phyloP scores from a whole-genome alignment of 805 yeast genomes.

The Sugiyamaella chiloensis region DNA sequence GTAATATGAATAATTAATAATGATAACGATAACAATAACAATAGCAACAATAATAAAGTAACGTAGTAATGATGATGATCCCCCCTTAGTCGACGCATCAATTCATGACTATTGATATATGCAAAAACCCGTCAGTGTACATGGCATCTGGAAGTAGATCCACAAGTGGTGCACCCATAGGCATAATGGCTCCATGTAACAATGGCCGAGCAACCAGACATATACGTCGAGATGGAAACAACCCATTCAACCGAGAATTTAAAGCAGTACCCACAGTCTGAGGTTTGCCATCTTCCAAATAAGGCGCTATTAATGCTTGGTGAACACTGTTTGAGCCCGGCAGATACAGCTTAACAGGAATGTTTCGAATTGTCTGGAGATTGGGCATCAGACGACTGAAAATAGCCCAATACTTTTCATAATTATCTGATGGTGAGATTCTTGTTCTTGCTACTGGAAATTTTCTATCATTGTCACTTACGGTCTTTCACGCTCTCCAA shows the following conservation, averaged over 20 bases:
- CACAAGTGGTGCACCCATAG: conserved; percentile 42
- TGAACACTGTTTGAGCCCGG: conserved; percentile 36
- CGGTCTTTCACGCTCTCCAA: conserved; percentile 49
- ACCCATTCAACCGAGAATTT: conserved; percentile 42
- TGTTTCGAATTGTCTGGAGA: conserved; percentile 17
- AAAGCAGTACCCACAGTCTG: conserved; percentile 42
- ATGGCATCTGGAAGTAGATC: conserved; percentile 46
- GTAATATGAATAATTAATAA: no score
- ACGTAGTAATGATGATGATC: no score
- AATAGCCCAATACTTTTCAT: conserved; percentile 29
- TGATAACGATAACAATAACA: no score
- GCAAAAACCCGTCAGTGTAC: conserved; percentile 66
- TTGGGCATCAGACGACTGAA: conserved; percentile 25
- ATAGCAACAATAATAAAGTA: no score
- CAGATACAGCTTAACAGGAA: conserved; percentile 36
- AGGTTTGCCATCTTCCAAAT: conserved; percentile 8
- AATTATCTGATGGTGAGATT: conserved; percentile 24
- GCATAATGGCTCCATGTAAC: conserved; percentile 55
- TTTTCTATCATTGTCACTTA: neutral
- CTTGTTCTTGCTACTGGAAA: neutral
- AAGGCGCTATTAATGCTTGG: conserved; percentile 33
- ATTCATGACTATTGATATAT: conserved; percentile 46
- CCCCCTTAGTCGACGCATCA: no score
- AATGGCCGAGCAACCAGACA: conserved; percentile 43
- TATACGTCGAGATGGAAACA: conserved; percentile 42